These are phyloP conservation scores for Termitomyces sp. DNA, from an alignment of 768 basidiomycete species.

Conservation along the genomic window DNA sequence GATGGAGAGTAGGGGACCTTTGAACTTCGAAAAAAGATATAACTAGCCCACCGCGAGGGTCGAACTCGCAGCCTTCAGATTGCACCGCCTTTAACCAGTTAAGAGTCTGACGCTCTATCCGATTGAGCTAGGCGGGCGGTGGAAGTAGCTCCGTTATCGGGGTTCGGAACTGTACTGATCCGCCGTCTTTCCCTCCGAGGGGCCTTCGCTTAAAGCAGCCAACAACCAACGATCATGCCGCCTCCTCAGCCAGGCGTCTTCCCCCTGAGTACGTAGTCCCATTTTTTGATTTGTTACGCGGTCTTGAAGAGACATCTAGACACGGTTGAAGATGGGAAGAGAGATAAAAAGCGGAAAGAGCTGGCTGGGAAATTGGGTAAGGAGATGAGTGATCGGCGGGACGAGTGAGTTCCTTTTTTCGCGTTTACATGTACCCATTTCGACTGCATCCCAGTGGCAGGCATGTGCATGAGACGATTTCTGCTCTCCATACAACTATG, in stretches of 20 bases:
- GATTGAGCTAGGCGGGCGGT: conserved; percentile 57
- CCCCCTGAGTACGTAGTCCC: conserved; percentile 27
- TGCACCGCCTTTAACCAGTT: conserved; percentile 8
- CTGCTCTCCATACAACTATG: conserved; percentile 50
- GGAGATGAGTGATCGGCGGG: conserved; percentile 68
- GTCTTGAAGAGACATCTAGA: not conserved
- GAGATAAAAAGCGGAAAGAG: conserved; percentile 66
- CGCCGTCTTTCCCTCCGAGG: not conserved
- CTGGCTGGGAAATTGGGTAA: conserved; percentile 64
- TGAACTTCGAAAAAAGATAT: not conserved
- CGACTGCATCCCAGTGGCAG: conserved; percentile 36
- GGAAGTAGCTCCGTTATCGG: not conserved
- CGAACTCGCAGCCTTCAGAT: conserved; percentile 84
- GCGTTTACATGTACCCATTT: conserved; percentile 6
- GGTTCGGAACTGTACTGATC: not conserved
- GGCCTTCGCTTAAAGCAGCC: not conserved
- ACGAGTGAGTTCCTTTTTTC: conserved; percentile 47
- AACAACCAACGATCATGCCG: conserved; percentile 16
- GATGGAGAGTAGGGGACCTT: too few relatives aligned
- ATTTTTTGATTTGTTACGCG: not conserved
- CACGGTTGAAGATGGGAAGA: conserved; percentile 37
- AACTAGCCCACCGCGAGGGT: conserved; percentile 51
- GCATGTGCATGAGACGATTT: conserved; percentile 58
- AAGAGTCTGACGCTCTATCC: conserved; percentile 64
- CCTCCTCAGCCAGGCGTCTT: conserved; percentile 71